A percentile compares a stretch with the other conserved stretches of the same genome.
Conservation (phyloP, 441 rosid species). For the Populus hybrid region DNA sequence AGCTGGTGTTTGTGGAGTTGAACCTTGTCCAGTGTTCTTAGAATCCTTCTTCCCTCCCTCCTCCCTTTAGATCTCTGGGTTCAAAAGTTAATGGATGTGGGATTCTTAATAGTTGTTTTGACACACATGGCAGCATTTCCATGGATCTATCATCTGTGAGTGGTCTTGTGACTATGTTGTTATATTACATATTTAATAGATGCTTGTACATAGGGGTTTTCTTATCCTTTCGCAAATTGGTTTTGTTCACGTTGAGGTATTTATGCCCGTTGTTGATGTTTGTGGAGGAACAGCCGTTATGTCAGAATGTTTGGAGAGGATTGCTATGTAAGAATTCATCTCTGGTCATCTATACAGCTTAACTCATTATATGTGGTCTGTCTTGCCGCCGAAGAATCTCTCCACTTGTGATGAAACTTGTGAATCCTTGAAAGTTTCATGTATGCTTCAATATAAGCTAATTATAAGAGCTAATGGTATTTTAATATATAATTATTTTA, state of each 20-base stretch:
- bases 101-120: background rate
- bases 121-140: constrained; percentile 2
- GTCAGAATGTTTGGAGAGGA: background rate
- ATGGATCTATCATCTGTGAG: constrained; percentile 9
- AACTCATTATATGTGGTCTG: background rate
- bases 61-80: no score
- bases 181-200: constrained; percentile 17
- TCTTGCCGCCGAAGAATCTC: background rate
- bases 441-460: no score
- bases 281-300: background rate
- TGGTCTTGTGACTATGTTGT: constrained; percentile 18
- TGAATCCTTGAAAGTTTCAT: background rate
- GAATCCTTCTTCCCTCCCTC: background rate
- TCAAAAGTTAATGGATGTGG: background rate
- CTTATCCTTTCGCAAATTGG: background rate
- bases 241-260: background rate
- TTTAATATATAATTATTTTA: no score
- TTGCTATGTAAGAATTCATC: background rate
- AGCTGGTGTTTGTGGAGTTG: background rate
- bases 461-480: no score
- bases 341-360: background rate
- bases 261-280: background rate
- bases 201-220: constrained; percentile 23
- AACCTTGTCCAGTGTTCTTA: background rate
- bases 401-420: no score